Conservation (phyloP, 2,329 filamentous ascomycete genomes). For the Alternaria alternata region DNA sequence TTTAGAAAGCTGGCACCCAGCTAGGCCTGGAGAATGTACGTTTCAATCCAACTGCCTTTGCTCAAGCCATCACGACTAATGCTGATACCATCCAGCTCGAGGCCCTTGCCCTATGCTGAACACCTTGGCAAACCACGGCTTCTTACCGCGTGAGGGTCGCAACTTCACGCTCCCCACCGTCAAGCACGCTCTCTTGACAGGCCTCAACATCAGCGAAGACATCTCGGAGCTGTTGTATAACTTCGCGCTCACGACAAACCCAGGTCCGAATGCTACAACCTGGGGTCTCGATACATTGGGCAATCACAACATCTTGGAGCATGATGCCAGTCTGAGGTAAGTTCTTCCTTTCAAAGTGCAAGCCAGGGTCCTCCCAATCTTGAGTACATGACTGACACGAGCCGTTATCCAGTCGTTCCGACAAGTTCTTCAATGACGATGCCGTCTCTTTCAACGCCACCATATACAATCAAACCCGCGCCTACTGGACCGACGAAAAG, state of each 20-base stretch:
- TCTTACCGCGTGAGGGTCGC: constrained; percentile 41
- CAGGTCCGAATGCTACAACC: constrained; percentile 9
- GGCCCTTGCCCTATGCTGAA: constrained; percentile 44
- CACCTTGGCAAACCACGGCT: constrained; percentile 40
- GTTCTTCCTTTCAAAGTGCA: not conserved
- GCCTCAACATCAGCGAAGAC: constrained; percentile 14
- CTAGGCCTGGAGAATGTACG: constrained; percentile 2
- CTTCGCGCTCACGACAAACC: constrained; percentile 16
- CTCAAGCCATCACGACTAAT: not conserved
- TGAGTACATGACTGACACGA: not conserved
- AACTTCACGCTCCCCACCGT: constrained; percentile 41
- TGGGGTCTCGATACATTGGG: constrained; percentile 49
- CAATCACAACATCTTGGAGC: constrained; percentile 57
- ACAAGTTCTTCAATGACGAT: constrained; percentile 2
- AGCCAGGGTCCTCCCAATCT: too few species aligned
- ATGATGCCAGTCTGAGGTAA: constrained; percentile 53
- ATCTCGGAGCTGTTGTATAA: constrained; percentile 7
- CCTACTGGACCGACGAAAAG: constrained; percentile 28
- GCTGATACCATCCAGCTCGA: not conserved
- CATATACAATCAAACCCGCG: constrained; percentile 56
- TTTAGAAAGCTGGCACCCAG: constrained; percentile 6
- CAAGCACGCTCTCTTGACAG: constrained; percentile 9
- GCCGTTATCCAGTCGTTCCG: not conserved
- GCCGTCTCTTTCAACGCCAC: constrained; percentile 54
- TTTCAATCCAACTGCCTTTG: not conserved